Base-by-base conservation (phyloP, 768 basidiomycete species). In the Mycena capillaripes region DNA sequence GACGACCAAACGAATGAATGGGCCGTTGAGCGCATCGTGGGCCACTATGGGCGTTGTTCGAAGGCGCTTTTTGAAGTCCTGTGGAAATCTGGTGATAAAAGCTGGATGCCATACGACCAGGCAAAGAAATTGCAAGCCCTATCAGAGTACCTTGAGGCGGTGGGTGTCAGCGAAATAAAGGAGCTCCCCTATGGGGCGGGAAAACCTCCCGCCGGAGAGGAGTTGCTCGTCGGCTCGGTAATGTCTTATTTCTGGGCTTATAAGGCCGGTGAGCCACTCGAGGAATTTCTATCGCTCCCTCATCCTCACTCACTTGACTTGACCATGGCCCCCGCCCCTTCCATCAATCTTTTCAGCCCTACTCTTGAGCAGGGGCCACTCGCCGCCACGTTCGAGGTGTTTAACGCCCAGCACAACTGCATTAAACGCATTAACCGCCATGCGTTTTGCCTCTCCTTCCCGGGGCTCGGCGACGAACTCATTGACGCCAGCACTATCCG, bases 1-100 rank as follows among this genome's bases (percentile, higher is more conserved):
- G 40, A 42, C 25, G 29, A 21, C 19, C 34, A 65, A 21, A 65
- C 50, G 4, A 55, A 65, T 19, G 63, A 65, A 21, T 83, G 81
- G 81, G 69, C 77, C 0, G 76, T 81, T 0, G 78, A 81, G 1
- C 48, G 46, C 14, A 79, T 83, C 14, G 10, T 72, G 1, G 70
- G 72, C 9, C 82, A 83, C 55, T 52, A 46, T 14, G 79, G 79
- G 2, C 30, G 67, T 7, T 69, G 72, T 1, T 53, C 53, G 6
- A 62, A 79, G 34, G 75, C 78, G 0, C 3, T 76, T 0, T 82
- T 82, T 63, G 72, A 82, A 52, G 52, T 82, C 0, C 32, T 62
- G 48, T 83, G 82, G 81, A 79, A 77, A 60, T 76, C 79, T 2
- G 75, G 81, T 3, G 81, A 83, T 34, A 40, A 70, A 1, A 81